Base-by-base conservation (phyloP, 139 green algal genomes). In the Micromonas pusilla region DNA sequence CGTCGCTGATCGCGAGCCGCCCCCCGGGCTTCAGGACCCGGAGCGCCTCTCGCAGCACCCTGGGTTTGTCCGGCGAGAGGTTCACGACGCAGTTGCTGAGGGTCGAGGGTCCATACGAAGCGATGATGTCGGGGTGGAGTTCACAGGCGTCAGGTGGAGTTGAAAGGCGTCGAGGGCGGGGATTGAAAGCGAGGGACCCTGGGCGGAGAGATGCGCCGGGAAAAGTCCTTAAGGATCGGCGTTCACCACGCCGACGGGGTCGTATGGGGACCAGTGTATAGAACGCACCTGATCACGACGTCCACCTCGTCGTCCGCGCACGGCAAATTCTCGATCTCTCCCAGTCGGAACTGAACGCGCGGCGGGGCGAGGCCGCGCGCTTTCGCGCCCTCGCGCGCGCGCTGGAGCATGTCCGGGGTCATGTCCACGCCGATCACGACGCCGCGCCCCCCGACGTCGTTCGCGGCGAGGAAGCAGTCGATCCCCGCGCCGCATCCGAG, bases 11-110 rank as follows among this genome's bases (percentile, higher is more conserved):
- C n/a, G 39, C 39, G 26, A 78, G 19, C 68, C 72, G 39, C 25
- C 72, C 72, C 3, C 52, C 52, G n/a, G 72, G 72, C 45, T 78
- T 78, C 25, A 78, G 72, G 19, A 67, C 72, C 32, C 72, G 45
- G 30, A 68, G 45, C 28, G 52, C 52, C 72, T 78, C 72, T 6
- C 28, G 28, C 3, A 66, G 39, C 52, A 65, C 72, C n/a, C 16
- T 3, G 30, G 21, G 13, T 38, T 78, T 78, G 28, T 78, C 72
- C 19, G 16, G n/a, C 3, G 39, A 78, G 26, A 78, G 52, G 53
- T 78, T 78, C 0, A 78, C 45, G 45, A 78, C 72, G 52, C 72
- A 78, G 52, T 78, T 78, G n/a, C 5, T 34, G n/a, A n/a, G n/a
- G n/a, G n/a, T n/a, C n/a, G n/a, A n/a, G n/a, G n/a, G n/a, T n/a